Evolutionary conservation across 139 green algal species (phyloP).

Genomic region (Ostreobium quekettii): DNA sequence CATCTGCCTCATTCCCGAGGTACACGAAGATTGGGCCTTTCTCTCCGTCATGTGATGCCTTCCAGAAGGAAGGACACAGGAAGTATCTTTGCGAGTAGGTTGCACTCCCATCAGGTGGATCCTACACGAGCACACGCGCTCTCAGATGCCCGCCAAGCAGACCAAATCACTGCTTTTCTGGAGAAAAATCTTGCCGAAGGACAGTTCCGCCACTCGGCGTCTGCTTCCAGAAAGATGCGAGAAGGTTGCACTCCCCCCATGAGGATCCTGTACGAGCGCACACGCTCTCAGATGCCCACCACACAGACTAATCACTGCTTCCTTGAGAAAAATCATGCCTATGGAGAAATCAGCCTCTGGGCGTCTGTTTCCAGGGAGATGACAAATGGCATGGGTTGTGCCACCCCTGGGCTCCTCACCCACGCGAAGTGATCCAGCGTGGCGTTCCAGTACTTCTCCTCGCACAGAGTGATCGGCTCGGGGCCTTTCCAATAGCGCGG

Average conservation of each 20-base stretch:
- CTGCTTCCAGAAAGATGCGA: slow-evolving; percentile 28
- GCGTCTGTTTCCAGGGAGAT: slow-evolving; percentile 20
- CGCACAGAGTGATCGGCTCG: no score
- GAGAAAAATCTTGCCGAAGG: background rate
- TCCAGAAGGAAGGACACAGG: slow-evolving; percentile 62
- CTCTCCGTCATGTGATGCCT: background rate
- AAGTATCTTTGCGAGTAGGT: slow-evolving; percentile 74
- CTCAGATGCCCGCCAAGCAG: background rate
- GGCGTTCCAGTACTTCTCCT: slow-evolving; percentile 37
- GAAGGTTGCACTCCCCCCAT: slow-evolving; percentile 37
- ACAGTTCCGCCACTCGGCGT: background rate
- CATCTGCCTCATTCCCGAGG: slow-evolving; percentile 80
- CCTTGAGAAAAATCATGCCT: background rate
- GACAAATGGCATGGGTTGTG: slow-evolving; percentile 36
- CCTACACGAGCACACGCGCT: background rate
- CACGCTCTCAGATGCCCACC: background rate
- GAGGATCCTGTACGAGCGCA: background rate
- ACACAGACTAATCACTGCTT: background rate
- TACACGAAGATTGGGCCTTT: slow-evolving; percentile 78
- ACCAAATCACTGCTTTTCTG: background rate
- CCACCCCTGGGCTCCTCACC: slow-evolving; percentile 11
- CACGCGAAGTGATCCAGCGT: slow-evolving; percentile 65
- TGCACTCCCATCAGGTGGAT: background rate
- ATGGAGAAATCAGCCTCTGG: background rate
- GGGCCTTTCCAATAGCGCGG: no score